Base-by-base conservation (phyloP, 2,329 filamentous ascomycete species). In the Verticillium zaregamsianum region DNA sequence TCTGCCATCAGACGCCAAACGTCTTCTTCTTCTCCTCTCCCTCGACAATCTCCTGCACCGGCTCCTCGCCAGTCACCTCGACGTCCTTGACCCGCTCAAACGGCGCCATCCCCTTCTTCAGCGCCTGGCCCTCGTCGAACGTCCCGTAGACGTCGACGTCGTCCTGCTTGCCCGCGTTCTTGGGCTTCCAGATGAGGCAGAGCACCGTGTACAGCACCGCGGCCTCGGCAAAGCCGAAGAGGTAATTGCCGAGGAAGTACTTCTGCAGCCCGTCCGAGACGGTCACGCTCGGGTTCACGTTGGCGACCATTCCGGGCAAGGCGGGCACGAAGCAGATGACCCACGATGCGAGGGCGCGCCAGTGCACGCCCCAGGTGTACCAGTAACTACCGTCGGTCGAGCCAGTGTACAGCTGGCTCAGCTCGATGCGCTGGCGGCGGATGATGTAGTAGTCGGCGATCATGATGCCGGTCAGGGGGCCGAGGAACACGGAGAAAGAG, bases 401-500 rank as follows among this genome's bases (percentile, higher is more conserved):
- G 12, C 66, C 67, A 7, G 67, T 67, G 63, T 79, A 79, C 11
- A 79, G 62, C 54, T 76, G 74, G 12, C 71, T 72, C 31, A 78
- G 66, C 62, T 76, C 73, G 57, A 78, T 68, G 59, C 72, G 72
- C 58, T 72, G 70, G 2, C 69, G 68, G 6, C 76, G 74, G n/a
- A 73, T 52, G 23, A 71, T 20, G 54, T 66, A 73, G 63, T 71
- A 73, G 57, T 72, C 71, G 9, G 63, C 64, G 33, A 71, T 66
- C 69, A 73, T 72, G 59, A 73, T 65, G 8, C 71, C 71, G 0
- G 70, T 66, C 28, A 73, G 58, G 5, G 71, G 71, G 1, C 63
- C 70, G 54, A 73, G 61, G 59, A 73, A 72, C 8, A 72, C 70
- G 0, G 66, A 68, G 61, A 71, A 73, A 6, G 68, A 69, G 17